Evolutionary conservation across 1,139 yeast genomes (phyloP), one percentile per base, ranked within the genome.

Genomic region (Hanseniaspora gamundiae): DNA sequence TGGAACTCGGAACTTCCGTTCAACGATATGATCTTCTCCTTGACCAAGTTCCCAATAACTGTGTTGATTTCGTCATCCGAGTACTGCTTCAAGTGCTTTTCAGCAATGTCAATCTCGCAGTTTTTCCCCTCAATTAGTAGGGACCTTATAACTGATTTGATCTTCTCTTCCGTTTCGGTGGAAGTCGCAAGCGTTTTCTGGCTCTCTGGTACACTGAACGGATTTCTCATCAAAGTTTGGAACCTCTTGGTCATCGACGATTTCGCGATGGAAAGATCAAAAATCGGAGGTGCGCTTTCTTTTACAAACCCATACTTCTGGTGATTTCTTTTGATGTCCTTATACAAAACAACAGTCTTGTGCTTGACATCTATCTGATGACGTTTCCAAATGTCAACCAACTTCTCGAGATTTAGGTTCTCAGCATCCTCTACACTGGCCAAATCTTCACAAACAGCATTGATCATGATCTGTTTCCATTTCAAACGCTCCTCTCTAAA

Each of bases 191-290:
- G 35, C 2, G 33, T 39, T 2, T 14, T 26, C 11, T 22, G 28
- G 8, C 11, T 11, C n/a, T 28, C 21, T 6, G 27, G 45, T 19
- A 28, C 40, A 0, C 53, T 47, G 41, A 50, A 58, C 14, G 52
- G 48, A 40, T 56, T 54, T 36, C 59, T 58, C 36, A 60, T 46
- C 6, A 53, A 47, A 13, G 50, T 52, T 4, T 53, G 50, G 43
- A 59, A 62, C 28, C 62, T 50, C 44, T 60, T 63, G 29, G 59
- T 52, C 64, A 60, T 60, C 3, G 64, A 60, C 1, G 64, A 59
- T 55, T 56, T 56, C 11, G 57, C 56, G 14, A 36, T 36, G 6
- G 39, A 31, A 17, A 28, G n/a, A 9, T 33, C 31, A 33, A 33
- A 31, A 13, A 21, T 9, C 13, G 38, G 21, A 2, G 26, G 40